Evolutionary conservation across 2,329 filamentous ascomycete species (phyloP).

Genomic region (Neospermospora avenae): DNA sequence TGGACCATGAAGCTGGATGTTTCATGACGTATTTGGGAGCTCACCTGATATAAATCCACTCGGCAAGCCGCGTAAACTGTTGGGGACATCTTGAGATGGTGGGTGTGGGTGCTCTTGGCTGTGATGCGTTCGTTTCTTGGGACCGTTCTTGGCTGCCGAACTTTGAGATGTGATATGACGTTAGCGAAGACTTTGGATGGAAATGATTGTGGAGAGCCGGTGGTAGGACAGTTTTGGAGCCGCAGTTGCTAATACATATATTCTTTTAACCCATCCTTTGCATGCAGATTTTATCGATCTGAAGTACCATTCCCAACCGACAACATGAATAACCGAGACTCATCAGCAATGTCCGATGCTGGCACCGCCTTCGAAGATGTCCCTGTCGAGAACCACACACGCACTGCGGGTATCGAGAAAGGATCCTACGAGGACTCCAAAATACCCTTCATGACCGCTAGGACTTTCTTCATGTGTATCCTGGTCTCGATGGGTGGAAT

Average conservation of each 20-base stretch:
- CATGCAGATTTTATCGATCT: background rate
- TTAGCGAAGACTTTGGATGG: background rate
- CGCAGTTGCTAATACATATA: background rate
- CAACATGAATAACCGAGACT: background rate
- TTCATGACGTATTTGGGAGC: background rate
- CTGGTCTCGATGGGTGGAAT: conserved; percentile 32
- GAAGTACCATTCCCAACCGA: background rate
- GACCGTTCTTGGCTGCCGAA: background rate
- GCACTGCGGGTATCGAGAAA: background rate
- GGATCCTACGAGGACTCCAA: background rate
- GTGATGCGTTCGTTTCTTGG: conserved; percentile 1
- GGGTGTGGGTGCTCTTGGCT: background rate
- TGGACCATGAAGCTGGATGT: background rate
- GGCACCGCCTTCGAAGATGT: background rate
- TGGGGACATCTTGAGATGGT: background rate
- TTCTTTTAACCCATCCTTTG: background rate
- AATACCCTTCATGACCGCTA: conserved; percentile 16
- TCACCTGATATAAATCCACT: background rate
- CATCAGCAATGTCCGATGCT: background rate
- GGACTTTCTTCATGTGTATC: conserved; percentile 26
- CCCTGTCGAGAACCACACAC: background rate
- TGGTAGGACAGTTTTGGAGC: background rate
- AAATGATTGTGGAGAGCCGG: background rate
- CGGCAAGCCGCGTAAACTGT: background rate
- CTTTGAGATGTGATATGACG: background rate